These are phyloP conservation scores for Penicillium sp. DNA, from an alignment of 2,329 filamentous ascomycete species.

Conservation along the genomic window DNA sequence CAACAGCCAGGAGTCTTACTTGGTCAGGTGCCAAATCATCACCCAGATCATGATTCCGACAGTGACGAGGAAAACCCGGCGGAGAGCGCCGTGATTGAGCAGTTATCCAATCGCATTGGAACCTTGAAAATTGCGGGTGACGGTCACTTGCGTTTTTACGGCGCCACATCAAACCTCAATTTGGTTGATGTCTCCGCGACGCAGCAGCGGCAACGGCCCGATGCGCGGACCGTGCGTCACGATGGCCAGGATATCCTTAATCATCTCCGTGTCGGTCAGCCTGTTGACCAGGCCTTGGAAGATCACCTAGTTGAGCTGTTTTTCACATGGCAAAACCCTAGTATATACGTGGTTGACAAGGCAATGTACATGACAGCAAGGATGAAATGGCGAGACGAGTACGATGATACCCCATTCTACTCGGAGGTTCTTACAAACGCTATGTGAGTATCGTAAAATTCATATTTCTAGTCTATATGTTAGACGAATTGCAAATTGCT, in stretches of 20 bases:
- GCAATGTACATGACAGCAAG: constrained; percentile 44
- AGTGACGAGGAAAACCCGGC: constrained; percentile 45
- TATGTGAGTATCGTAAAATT: constrained; percentile 33
- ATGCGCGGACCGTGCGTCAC: constrained; percentile 43
- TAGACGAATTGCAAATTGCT: background rate
- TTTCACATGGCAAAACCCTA: constrained; percentile 55
- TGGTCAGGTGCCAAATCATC: constrained; percentile 25
- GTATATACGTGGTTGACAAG: constrained; percentile 51
- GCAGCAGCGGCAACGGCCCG: constrained; percentile 38
- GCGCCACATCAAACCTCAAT: constrained; percentile 51
- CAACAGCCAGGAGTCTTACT: constrained; percentile 30
- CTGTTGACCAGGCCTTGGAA: constrained; percentile 47
- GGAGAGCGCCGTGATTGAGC: constrained; percentile 47
- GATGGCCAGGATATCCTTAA: constrained; percentile 48
- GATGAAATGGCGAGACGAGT: constrained; percentile 41
- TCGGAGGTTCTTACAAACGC: constrained; percentile 48
- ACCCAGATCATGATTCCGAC: constrained; percentile 35
- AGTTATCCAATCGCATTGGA: constrained; percentile 50
- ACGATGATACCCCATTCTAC: constrained; percentile 46
- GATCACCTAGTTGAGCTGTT: constrained; percentile 52
- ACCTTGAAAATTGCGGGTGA: constrained; percentile 49
- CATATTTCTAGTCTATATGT: background rate
- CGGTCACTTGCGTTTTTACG: constrained; percentile 51
- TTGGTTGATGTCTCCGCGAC: constrained; percentile 45
- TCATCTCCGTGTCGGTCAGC: constrained; percentile 46